These are phyloP conservation scores for Yamadazyma nakazawae DNA, from an alignment of 805 yeast genomes.

Conservation along the genomic window DNA sequence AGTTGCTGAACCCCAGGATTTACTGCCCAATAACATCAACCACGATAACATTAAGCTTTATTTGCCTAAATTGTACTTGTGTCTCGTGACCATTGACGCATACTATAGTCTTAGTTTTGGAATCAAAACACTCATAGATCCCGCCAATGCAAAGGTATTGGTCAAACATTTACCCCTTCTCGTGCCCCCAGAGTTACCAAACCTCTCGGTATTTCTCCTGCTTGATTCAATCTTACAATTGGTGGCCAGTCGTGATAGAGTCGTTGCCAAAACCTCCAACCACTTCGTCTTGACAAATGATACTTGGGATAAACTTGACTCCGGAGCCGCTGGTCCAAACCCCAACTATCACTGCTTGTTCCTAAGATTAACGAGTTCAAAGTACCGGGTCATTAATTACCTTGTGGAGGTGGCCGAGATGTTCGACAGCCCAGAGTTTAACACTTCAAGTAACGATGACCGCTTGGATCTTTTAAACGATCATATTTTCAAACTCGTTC, in stretches of 20 bases:
- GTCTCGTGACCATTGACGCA: constrained; percentile 40
- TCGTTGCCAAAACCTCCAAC: constrained; percentile 3
- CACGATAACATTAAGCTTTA: constrained; percentile 27
- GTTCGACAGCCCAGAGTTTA: constrained; percentile 10
- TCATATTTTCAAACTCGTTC: constrained; percentile 35
- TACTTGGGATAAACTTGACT: constrained; percentile 12
- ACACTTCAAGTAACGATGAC: constrained; percentile 17
- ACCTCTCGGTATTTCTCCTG: constrained; percentile 14
- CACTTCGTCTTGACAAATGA: neutral
- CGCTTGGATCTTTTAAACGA: constrained; percentile 26
- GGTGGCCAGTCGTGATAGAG: constrained; percentile 14
- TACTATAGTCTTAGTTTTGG: constrained; percentile 34
- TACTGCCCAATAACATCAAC: constrained; percentile 8
- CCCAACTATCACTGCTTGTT: constrained; percentile 15
- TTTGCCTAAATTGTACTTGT: constrained; percentile 45
- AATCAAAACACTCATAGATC: constrained; percentile 18
- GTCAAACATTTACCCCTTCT: constrained; percentile 14
- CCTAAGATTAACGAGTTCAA: constrained; percentile 27
- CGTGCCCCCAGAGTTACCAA: constrained; percentile 15
- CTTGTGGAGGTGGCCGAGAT: constrained; percentile 27
- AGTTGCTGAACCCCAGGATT: constrained; percentile 3
- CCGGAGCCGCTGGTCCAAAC: neutral
- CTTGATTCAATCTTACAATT: constrained; percentile 14
- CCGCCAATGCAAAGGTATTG: constrained; percentile 10
- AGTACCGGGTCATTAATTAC: constrained; percentile 34